Evolutionary conservation across 1,139 yeast species (phyloP).

Genomic region (Geotrichum cucujoidarum): DNA sequence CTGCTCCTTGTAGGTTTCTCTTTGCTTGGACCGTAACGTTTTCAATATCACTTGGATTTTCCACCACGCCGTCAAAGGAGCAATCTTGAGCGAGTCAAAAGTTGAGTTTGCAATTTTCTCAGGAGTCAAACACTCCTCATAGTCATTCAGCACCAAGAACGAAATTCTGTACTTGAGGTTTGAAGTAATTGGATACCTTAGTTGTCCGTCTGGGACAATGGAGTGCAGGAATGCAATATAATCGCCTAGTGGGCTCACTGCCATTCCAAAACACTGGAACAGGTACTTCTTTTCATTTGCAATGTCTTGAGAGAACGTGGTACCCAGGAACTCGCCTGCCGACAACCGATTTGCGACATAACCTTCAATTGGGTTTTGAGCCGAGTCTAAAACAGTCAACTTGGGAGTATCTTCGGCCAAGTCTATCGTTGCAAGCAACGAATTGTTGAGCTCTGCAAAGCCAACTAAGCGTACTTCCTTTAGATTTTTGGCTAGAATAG

Average conservation of each 20-base stretch:
- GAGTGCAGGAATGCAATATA: slow-evolving; percentile 15
- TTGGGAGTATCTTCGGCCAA: neutral
- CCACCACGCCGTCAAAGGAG: slow-evolving; percentile 17
- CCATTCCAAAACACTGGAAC: slow-evolving; percentile 16
- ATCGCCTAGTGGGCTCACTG: slow-evolving; percentile 15
- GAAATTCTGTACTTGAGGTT: slow-evolving; percentile 10
- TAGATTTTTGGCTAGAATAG: neutral
- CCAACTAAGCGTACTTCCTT: slow-evolving; percentile 5
- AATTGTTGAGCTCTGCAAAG: slow-evolving; percentile 5
- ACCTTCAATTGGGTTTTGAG: slow-evolving; percentile 8
- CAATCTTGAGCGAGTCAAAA: neutral
- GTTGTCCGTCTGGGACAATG: slow-evolving; percentile 15
- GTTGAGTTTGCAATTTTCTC: neutral
- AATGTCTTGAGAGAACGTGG: slow-evolving; percentile 10
- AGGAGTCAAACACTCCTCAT: slow-evolving; percentile 5
- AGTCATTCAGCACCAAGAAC: slow-evolving; percentile 5
- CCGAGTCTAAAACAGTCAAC: neutral
- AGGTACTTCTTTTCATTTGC: slow-evolving; percentile 12
- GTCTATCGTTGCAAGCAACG: slow-evolving; percentile 1
- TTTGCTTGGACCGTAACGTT: neutral
- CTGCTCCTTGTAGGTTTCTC: slow-evolving; percentile 2
- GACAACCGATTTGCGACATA: slow-evolving; percentile 15
- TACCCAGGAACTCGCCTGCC: slow-evolving; percentile 16
- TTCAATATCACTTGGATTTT: slow-evolving; percentile 13
- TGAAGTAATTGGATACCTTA: slow-evolving; percentile 17